Conservation (phyloP, 2,329 filamentous ascomycete species). For the Colletotrichum sp. region DNA sequence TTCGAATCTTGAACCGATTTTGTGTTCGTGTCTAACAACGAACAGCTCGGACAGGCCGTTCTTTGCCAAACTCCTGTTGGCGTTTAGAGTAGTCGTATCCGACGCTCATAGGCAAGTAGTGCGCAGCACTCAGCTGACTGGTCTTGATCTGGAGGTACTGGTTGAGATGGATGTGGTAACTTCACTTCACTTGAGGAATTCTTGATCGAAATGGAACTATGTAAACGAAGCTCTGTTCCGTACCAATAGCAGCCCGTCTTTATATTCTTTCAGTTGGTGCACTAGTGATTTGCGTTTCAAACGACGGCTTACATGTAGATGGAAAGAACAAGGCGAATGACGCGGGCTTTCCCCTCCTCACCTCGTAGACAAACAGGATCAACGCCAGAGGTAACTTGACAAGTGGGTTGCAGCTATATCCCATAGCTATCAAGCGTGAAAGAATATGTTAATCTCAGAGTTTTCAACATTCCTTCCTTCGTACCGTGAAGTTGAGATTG, state of each 20-base stretch:
- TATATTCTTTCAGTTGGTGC: neutral
- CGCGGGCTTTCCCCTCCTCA: neutral
- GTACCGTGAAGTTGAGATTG: neutral
- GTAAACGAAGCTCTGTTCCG: neutral
- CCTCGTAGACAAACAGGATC: neutral
- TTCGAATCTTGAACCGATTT: neutral
- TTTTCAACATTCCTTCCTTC: neutral
- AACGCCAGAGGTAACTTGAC: neutral
- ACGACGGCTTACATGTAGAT: neutral
- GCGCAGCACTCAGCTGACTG: neutral
- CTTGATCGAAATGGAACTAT: neutral
- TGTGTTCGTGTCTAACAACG: neutral
- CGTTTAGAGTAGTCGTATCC: neutral
- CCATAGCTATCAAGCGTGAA: neutral
- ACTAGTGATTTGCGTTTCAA: neutral
- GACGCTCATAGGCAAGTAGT: neutral
- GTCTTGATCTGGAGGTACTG: neutral
- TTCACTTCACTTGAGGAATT: neutral
- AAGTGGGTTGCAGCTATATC: neutral
- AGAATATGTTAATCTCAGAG: neutral
- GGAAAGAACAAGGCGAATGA: neutral
- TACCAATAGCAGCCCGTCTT: neutral
- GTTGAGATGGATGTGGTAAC: neutral
- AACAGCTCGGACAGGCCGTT: slow-evolving; percentile 33
- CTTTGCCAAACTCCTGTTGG: slow-evolving; percentile 31